phyloP scores from a whole-genome alignment of 768 basidiomycete species.

The Amanita fuliginea region DNA sequence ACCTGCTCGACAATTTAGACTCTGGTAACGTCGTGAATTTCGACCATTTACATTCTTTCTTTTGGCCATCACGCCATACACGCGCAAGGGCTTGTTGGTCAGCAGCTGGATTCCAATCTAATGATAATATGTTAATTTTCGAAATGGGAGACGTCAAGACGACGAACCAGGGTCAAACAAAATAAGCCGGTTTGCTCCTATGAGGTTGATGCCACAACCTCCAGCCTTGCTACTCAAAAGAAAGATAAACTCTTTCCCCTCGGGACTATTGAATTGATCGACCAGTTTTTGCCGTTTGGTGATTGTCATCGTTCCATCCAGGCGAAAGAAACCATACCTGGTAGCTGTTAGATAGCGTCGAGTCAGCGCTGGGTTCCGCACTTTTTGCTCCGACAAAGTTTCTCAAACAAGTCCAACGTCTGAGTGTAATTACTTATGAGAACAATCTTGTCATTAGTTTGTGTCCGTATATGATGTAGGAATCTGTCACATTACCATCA shows the following conservation, averaged over 20 bases:
- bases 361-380: slow-evolving; percentile 19
- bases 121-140: slow-evolving; percentile 1
- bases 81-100: slow-evolving; percentile 98
- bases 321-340: slow-evolving; percentile 82
- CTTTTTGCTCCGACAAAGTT: slow-evolving; percentile 78
- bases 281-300: slow-evolving; percentile 91
- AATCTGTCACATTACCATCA: slow-evolving; percentile 39
- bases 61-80: slow-evolving; percentile 99
- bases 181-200: slow-evolving; percentile 92
- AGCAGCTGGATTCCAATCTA: slow-evolving; percentile 97
- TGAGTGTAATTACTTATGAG: slow-evolving; percentile 96
- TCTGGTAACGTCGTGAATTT: not conserved
- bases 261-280: slow-evolving; percentile 91
- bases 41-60: slow-evolving; percentile 82
- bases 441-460: slow-evolving; percentile 91
- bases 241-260: slow-evolving; percentile 91
- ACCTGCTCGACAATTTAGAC: slow-evolving; percentile 32
- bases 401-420: slow-evolving; percentile 89
- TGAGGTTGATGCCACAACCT: slow-evolving; percentile 94
- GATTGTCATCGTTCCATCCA: slow-evolving; percentile 94
- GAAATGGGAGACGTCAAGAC: not conserved
- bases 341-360: slow-evolving; percentile 1
- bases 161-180: slow-evolving; percentile 82
- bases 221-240: slow-evolving; percentile 92
- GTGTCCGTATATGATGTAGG: slow-evolving; percentile 67